phyloP scores from a whole-genome alignment of 768 basidiomycete species.

The Thelephora aurantiotincta region DNA sequence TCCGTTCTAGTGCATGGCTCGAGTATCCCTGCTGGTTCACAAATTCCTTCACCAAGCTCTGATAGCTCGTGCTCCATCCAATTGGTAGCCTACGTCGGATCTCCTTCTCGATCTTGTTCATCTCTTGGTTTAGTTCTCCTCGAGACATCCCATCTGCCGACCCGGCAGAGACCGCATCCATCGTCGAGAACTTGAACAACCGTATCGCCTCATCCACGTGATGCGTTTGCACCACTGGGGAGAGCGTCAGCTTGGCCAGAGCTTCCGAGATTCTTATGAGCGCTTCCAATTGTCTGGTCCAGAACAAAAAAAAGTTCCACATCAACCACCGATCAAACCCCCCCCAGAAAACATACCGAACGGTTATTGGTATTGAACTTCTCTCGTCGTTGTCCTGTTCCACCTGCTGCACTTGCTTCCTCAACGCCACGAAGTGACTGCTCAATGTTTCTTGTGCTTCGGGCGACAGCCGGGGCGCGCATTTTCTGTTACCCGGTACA shows the following conservation, averaged over 20 bases:
- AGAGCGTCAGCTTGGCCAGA: slow-evolving; percentile 85
- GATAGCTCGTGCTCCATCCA: slow-evolving; percentile 95
- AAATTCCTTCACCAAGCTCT: slow-evolving; percentile 85
- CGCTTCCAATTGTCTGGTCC: slow-evolving; percentile 77
- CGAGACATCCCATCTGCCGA: slow-evolving; percentile 87
- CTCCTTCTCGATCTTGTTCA: slow-evolving; percentile 80
- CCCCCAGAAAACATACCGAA: slow-evolving; percentile 47
- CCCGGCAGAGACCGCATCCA: slow-evolving; percentile 96
- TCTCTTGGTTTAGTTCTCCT: slow-evolving; percentile 87
- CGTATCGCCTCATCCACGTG: slow-evolving; percentile 98
- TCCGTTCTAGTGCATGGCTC: slow-evolving; percentile 81
- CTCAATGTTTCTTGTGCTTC: slow-evolving; percentile 95
- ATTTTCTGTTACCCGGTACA: slow-evolving; percentile 49
- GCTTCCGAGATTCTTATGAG: slow-evolving; percentile 98
- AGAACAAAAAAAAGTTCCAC: not conserved
- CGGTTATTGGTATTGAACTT: slow-evolving; percentile 94
- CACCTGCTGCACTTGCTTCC: slow-evolving; percentile 90
- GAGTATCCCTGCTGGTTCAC: slow-evolving; percentile 87
- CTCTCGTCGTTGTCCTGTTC: slow-evolving; percentile 96
- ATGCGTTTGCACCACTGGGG: slow-evolving; percentile 73
- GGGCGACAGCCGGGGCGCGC: slow-evolving; percentile 83
- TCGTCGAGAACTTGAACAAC: slow-evolving; percentile 95
- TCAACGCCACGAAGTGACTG: slow-evolving; percentile 84
- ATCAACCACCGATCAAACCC: slow-evolving; percentile 1
- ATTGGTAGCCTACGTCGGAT: slow-evolving; percentile 72